phyloP scores from a whole-genome alignment of 2,329 filamentous ascomycete species.

The Cladophialophora chaetospira region DNA sequence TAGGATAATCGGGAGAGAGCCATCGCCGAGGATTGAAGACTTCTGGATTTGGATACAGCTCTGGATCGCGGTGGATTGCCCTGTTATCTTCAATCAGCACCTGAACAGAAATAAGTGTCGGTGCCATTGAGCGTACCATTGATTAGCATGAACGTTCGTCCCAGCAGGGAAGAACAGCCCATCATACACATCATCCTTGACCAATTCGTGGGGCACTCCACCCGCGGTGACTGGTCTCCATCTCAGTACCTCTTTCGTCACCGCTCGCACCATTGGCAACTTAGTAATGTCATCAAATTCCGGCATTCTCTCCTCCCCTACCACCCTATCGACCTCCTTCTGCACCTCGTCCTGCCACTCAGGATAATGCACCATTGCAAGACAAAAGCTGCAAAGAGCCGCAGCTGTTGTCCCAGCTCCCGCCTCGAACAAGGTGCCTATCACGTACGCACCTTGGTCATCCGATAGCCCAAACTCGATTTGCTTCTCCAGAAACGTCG shows the following conservation, averaged over 20 bases:
- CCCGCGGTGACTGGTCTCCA: slow-evolving; percentile 42
- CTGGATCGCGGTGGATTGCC: slow-evolving; percentile 28
- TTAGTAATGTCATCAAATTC: slow-evolving; percentile 40
- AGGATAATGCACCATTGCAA: slow-evolving; percentile 35
- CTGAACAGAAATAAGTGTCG: background rate
- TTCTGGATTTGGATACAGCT: slow-evolving; percentile 32
- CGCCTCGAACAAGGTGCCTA: slow-evolving; percentile 39
- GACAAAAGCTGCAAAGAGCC: slow-evolving; percentile 36
- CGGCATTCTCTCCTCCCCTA: slow-evolving; percentile 35
- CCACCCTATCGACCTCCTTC: slow-evolving; percentile 40
- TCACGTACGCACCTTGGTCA: slow-evolving; percentile 46
- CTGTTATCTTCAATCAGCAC: background rate
- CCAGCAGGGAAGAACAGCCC: slow-evolving; percentile 53
- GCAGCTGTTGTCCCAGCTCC: slow-evolving; percentile 37
- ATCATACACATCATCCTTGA: slow-evolving; percentile 31
- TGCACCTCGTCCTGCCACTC: slow-evolving; percentile 31
- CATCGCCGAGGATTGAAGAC: slow-evolving; percentile 31
- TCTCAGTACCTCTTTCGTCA: slow-evolving; percentile 46
- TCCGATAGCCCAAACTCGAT: slow-evolving; percentile 8
- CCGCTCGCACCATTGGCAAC: slow-evolving; percentile 42
- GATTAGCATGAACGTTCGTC: slow-evolving; percentile 49
- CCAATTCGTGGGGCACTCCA: slow-evolving; percentile 8
- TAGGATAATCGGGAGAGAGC: slow-evolving; percentile 27
- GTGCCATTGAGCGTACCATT: slow-evolving; percentile 33
- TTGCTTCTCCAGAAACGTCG: slow-evolving; percentile 37